A percentile compares a stretch with the other conserved stretches of the same genome.
These are phyloP conservation scores for Phytophthora europaea DNA, from an alignment of 352 stramenopile species.

Conservation along the genomic window DNA sequence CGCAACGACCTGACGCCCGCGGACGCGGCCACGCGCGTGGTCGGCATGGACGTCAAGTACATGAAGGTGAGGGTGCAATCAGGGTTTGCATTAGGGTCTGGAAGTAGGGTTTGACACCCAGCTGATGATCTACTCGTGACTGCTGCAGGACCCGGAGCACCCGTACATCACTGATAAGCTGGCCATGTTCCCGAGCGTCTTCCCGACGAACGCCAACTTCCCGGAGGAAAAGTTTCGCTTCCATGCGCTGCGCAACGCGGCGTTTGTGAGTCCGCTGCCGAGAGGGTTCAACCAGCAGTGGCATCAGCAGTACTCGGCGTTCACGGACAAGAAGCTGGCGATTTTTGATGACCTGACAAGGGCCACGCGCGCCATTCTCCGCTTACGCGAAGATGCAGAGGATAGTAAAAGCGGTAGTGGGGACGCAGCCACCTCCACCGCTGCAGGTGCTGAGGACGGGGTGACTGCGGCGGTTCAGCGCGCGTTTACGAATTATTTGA, in stretches of 20 bases:
- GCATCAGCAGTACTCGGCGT: conserved; percentile 89
- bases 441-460: conserved; percentile 16
- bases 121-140: neutral
- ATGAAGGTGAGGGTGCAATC: conserved; percentile 55
- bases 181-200: conserved; percentile 72
- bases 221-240: conserved; percentile 87
- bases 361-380: conserved; percentile 59
- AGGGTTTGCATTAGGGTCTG: neutral
- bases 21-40: conserved; percentile 65
- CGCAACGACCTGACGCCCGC: conserved; percentile 54
- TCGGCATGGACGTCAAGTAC: conserved; percentile 76
- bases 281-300: conserved; percentile 83
- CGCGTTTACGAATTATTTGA: conserved; percentile 84
- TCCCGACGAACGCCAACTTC: conserved; percentile 77
- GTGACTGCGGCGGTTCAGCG: conserved; percentile 44
- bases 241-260: conserved; percentile 73
- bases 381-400: conserved; percentile 30
- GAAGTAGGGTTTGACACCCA: neutral
- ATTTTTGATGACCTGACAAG: conserved; percentile 79
- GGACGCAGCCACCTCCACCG: neutral
- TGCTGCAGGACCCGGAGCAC: conserved; percentile 64
- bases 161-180: conserved; percentile 80
- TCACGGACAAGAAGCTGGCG: conserved; percentile 80
- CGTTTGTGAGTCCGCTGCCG: conserved; percentile 83
- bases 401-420: conserved; percentile 20